Base-by-base conservation (phyloP, 2,329 filamentous ascomycete species). In the Claviceps arundinis region DNA sequence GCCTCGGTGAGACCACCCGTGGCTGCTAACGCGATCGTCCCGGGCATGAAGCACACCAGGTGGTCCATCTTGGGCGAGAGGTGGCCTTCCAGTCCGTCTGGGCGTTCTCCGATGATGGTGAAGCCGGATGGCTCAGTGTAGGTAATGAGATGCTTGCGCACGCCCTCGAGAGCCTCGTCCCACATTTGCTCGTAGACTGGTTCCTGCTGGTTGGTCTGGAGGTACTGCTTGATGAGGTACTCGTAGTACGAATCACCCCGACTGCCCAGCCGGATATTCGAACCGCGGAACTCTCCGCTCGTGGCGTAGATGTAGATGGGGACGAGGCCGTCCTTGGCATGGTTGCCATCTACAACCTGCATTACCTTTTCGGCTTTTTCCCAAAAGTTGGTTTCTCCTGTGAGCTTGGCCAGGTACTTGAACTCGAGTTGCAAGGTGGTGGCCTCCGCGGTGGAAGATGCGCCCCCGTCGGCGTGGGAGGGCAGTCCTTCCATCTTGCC, bases 221-320 rank as follows among this genome's bases (percentile, higher is more conserved):
- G 76, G 65, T 95, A 97, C 67, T 98, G 93, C 72, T 98, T 98
- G 73, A 97, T 94, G 49, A 98, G 80, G 66, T 98, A 98, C 70
- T 98, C 89, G 70, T 98, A 98, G 70, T 97, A 98, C 47, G 90
- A 96, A 71, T 98, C 93, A 46, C 93, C 93, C 55, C 93, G 81
- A 65, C 89, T 96, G 41, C 93, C 93, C 22, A 97, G 76, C 17
- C 93, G 86, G 61, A 98, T 91, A 63, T 96, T 95, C 19, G 81
- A 70, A 19, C 88, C 89, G 49, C 81, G 78, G 69, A 97, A 98
- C 50, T 81, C 72, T 52, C 93, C 93, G 13, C 73, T 81, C 30
- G 82, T 79, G 4, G 93, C 81, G 64, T 89, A 83, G 58, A 98
- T 85, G 68, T 85, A 97, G 61, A 97, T 97, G 37, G 91, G 93